phyloP scores from a whole-genome alignment of 2,329 filamentous ascomycete species.

The Parasarocladium wereldwijsianum region DNA sequence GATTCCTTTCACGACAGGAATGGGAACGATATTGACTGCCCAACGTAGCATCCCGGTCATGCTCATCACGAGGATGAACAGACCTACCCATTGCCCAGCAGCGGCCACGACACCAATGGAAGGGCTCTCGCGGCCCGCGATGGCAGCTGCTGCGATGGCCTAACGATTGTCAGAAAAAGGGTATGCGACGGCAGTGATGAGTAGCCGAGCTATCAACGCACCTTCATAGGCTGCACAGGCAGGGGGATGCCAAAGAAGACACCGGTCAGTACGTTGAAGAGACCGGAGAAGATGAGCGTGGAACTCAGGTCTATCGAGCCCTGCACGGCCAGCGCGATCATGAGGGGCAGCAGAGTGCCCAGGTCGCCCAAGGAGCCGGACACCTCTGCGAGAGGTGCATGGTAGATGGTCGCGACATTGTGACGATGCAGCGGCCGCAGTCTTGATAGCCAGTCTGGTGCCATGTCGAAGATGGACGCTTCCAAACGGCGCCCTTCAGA shows the following conservation, averaged over 20 bases:
- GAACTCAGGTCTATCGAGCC: slow-evolving; percentile 67
- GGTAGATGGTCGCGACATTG: slow-evolving; percentile 24
- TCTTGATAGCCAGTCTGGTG: too few relatives aligned
- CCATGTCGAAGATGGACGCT: too few relatives aligned
- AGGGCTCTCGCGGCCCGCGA: slow-evolving; percentile 45
- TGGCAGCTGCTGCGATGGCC: slow-evolving; percentile 84
- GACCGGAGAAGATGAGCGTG: slow-evolving; percentile 76
- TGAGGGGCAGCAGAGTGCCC: slow-evolving; percentile 76
- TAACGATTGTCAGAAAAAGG: slow-evolving; percentile 12
- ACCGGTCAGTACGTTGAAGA: slow-evolving; percentile 77
- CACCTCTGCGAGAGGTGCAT: slow-evolving; percentile 50
- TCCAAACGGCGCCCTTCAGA: too few relatives aligned
- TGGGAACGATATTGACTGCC: slow-evolving; percentile 61
- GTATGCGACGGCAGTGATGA: not conserved
- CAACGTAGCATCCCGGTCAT: slow-evolving; percentile 63
- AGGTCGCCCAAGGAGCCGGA: slow-evolving; percentile 80
- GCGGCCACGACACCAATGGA: slow-evolving; percentile 52
- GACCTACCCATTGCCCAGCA: slow-evolving; percentile 60
- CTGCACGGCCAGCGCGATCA: slow-evolving; percentile 71
- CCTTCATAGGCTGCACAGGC: slow-evolving; percentile 79
- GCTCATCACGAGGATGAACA: slow-evolving; percentile 61
- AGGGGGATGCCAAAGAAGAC: slow-evolving; percentile 74
- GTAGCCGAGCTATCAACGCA: slow-evolving; percentile 10
- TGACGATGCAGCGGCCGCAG: slow-evolving; percentile 2
- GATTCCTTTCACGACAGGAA: slow-evolving; percentile 86